These are phyloP conservation scores for Ambrosiella cleistominuta DNA, from an alignment of 2,329 filamentous ascomycete species.

Conservation along the genomic window DNA sequence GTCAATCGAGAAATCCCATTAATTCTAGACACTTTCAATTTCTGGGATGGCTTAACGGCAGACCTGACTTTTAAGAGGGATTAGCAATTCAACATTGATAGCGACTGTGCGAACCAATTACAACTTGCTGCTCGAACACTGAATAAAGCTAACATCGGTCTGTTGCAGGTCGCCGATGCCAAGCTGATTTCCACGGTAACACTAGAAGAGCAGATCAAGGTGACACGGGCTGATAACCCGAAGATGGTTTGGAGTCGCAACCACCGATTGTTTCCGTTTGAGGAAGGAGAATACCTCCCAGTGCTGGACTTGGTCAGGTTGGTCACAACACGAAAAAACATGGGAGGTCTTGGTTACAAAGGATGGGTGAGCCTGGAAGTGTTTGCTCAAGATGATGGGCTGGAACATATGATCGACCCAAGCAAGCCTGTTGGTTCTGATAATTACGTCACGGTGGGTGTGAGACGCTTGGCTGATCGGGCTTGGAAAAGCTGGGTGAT, in stretches of 20 bases:
- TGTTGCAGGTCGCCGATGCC: slow-evolving; percentile 16
- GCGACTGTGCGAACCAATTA: no score
- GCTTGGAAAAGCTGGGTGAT: slow-evolving; percentile 14
- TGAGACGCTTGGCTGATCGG: slow-evolving; percentile 9
- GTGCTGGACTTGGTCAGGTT: slow-evolving; percentile 15
- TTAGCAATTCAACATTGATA: not conserved
- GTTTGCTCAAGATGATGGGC: slow-evolving; percentile 4
- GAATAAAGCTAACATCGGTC: slow-evolving; percentile 11
- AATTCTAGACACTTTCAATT: slow-evolving; percentile 19
- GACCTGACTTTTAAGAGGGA: not conserved
- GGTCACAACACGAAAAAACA: not conserved
- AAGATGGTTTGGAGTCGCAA: slow-evolving; percentile 15
- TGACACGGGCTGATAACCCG: not conserved
- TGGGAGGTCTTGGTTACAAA: slow-evolving; percentile 8
- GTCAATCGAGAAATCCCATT: slow-evolving; percentile 9
- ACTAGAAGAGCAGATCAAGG: slow-evolving; percentile 1
- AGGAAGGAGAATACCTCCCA: slow-evolving; percentile 17
- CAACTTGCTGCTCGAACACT: no score
- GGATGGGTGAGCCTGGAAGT: slow-evolving; percentile 16
- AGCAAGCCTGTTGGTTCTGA: not conserved
- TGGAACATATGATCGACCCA: no score
- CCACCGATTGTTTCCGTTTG: slow-evolving; percentile 14
- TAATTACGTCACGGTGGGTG: slow-evolving; percentile 7
- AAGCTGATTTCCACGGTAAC: slow-evolving; percentile 12
- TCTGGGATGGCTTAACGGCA: slow-evolving; percentile 13